Conservation (phyloP, 768 basidiomycete genomes). For the Paxillus ammoniavirescens region DNA sequence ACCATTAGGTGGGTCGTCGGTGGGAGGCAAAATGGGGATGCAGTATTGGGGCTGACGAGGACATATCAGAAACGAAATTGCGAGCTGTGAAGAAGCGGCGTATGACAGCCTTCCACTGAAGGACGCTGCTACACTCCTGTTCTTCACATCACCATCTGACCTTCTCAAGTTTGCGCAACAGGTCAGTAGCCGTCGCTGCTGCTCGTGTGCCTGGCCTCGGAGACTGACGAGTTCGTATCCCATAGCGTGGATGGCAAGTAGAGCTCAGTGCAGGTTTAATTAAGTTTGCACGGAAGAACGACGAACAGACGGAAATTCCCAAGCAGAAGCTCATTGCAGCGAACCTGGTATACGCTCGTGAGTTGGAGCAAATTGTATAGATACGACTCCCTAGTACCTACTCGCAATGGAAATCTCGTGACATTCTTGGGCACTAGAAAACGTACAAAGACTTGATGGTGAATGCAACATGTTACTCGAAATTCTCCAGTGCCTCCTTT, state of each 20-base stretch:
- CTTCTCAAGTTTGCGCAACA: conserved; percentile 78
- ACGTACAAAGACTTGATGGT: conserved; percentile 6
- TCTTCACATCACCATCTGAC: conserved; percentile 83
- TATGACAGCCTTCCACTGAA: conserved; percentile 89
- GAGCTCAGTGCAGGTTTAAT: conserved; percentile 68
- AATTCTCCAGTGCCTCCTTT: conserved; percentile 77
- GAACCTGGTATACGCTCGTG: conserved; percentile 77
- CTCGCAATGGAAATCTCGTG: background rate
- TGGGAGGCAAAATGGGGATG: background rate
- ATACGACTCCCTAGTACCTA: conserved; percentile 7
- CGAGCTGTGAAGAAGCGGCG: conserved; percentile 92
- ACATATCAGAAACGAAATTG: conserved; percentile 83
- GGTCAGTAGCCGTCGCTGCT: conserved; percentile 40
- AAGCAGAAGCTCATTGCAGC: conserved; percentile 80
- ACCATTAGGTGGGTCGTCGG: conserved; percentile 72
- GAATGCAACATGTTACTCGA: conserved; percentile 38
- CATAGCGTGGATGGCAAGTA: conserved; percentile 82
- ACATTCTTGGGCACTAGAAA: background rate
- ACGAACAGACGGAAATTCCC: conserved; percentile 83
- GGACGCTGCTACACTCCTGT: conserved; percentile 87
- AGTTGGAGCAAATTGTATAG: conserved; percentile 89
- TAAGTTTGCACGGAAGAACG: conserved; percentile 76
- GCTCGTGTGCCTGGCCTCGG: background rate
- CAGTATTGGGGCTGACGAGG: conserved; percentile 3
- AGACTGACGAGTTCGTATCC: background rate